Evolutionary conservation across 768 basidiomycete species (phyloP).

Genomic region (Amanita jacksonii): DNA sequence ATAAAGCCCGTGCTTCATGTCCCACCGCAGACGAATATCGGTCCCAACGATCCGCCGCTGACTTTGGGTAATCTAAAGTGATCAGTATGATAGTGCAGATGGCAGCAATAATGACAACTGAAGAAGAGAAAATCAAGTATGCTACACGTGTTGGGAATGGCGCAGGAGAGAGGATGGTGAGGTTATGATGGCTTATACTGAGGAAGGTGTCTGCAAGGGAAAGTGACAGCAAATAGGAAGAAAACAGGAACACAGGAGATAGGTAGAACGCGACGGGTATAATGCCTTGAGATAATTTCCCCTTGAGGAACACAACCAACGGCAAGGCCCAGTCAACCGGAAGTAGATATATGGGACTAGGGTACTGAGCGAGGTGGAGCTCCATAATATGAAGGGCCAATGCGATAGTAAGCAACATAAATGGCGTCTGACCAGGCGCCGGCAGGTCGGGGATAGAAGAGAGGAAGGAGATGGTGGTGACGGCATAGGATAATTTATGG

Average conservation of each 20-base stretch:
- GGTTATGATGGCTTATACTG: constrained; percentile 4
- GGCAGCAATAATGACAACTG: constrained; percentile 26
- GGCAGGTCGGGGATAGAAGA: constrained; percentile 33
- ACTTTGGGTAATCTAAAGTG: constrained; percentile 14
- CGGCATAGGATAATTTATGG: constrained; percentile 23
- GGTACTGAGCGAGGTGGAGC: constrained; percentile 35
- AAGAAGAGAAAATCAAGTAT: constrained; percentile 29
- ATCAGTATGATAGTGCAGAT: constrained; percentile 21
- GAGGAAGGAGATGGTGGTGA: constrained; percentile 33
- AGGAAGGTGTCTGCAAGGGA: constrained; percentile 37
- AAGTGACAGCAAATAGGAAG: constrained; percentile 34
- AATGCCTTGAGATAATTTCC: constrained; percentile 27
- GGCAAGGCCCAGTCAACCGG: constrained; percentile 32
- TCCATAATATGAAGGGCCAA: constrained; percentile 32
- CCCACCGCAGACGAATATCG: constrained; percentile 36
- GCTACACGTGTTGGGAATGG: constrained; percentile 40
- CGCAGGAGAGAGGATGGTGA: constrained; percentile 17
- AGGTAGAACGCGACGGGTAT: constrained; percentile 36
- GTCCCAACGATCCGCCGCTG: constrained; percentile 30
- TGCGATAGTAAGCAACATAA: constrained; percentile 30
- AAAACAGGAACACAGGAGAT: constrained; percentile 35
- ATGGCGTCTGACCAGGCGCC: constrained; percentile 28
- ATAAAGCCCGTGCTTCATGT: constrained; percentile 31
- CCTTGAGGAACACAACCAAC: constrained; percentile 31
- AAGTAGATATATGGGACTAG: constrained; percentile 36